Percentiles rank a stretch among this genome's conserved stretches.
These are phyloP conservation scores for Lipomyces sp. DNA, from an alignment of 805 yeast species.

Conservation along the genomic window DNA sequence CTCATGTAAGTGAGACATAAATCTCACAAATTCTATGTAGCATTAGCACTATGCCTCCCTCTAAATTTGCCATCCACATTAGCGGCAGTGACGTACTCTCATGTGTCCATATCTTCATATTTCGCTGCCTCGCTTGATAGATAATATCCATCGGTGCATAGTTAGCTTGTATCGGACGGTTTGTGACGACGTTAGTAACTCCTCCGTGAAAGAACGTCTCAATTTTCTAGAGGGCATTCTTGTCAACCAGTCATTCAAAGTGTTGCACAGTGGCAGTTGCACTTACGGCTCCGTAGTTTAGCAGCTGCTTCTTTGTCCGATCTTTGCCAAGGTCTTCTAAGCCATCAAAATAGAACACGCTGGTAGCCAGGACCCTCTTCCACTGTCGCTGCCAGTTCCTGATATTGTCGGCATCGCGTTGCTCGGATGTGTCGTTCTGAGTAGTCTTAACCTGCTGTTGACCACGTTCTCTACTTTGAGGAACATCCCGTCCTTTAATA, in stretches of 20 bases:
- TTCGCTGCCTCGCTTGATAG: slow-evolving; percentile 61
- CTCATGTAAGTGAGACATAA: slow-evolving; percentile 28
- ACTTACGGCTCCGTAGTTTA: slow-evolving; percentile 44
- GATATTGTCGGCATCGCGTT: slow-evolving; percentile 28
- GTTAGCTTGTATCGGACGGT: slow-evolving; percentile 55
- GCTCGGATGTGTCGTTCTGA: slow-evolving; percentile 1
- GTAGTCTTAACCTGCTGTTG: slow-evolving; percentile 11
- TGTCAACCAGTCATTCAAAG: slow-evolving; percentile 51
- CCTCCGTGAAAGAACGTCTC: slow-evolving; percentile 63
- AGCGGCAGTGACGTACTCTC: slow-evolving; percentile 52
- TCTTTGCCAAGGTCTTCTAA: slow-evolving; percentile 45
- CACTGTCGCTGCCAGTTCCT: slow-evolving; percentile 65
- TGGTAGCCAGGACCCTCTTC: slow-evolving; percentile 62
- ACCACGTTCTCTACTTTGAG: neutral
- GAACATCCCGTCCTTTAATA: neutral
- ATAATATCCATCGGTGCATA: slow-evolving; percentile 63
- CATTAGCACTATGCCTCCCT: neutral
- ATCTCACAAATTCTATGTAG: slow-evolving; percentile 26
- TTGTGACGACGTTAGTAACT: slow-evolving; percentile 79
- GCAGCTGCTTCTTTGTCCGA: slow-evolving; percentile 41
- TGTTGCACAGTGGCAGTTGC: slow-evolving; percentile 29
- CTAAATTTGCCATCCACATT: neutral
- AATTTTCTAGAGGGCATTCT: slow-evolving; percentile 53
- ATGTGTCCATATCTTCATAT: slow-evolving; percentile 83
- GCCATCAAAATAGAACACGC: slow-evolving; percentile 65